Base-by-base conservation (phyloP, 768 basidiomycete species). In the Psilocybe cubensis region DNA sequence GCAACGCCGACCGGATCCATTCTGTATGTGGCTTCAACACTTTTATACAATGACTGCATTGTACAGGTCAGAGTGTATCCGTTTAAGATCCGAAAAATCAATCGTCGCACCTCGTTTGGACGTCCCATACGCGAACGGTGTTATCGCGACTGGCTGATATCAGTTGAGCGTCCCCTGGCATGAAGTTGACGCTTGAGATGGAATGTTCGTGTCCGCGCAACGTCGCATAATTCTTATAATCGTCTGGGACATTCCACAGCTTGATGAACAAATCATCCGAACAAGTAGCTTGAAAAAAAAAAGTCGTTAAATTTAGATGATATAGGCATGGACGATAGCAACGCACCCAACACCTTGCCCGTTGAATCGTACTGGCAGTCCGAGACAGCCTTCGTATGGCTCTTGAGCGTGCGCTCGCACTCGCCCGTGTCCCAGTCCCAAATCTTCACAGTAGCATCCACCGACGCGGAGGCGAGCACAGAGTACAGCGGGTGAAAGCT, bases 351-450 rank as follows among this genome's bases (percentile, higher is more conserved):
- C 24, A 90, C 71, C 63, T 85, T 86, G 29, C 94, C 94, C 75
- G 91, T 93, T 58, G 86, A 84, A 72, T 96, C 92, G 68, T 89
- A 96, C 70, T 94, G 91, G 53, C 91, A 85, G 73, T 95, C 94
- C 69, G 85, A 85, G 25, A 96, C 88, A 18, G 88, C 85, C 69
- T 91, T 92, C 29, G 94, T 96, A 76, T 96, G 94, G 6, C 94
- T 92, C 72, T 95, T 96, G 57, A 96, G 72, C 9, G 94, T 96
- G 62, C 92, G 76, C 72, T 96, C 94, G 70, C 94, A 91, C 64
- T 96, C 94, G 40, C 94, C 94, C 27, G 91, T 89, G 70, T 96
- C 94, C 94, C 94, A 96, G 66, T 96, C 94, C 94, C 94, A 96
- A 45, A 96, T 87, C 78, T 96, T 96, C 63, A 96, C 82, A 1